phyloP scores from a whole-genome alignment of 2,329 filamentous ascomycete genomes.

The Aaosphaeria arxii region DNA sequence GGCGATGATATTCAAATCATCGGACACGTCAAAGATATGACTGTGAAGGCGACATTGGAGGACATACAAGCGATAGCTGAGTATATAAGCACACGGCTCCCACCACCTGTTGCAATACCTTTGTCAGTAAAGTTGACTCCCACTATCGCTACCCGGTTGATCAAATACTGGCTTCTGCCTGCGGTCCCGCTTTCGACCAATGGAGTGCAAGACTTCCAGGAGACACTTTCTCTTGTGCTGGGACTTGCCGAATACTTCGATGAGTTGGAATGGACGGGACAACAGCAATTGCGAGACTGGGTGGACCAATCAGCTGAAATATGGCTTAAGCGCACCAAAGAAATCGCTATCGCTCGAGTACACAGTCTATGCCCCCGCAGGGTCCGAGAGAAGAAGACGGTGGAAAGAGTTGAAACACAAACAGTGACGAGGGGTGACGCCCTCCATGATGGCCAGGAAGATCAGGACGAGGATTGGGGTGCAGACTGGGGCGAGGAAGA shows the following conservation, averaged over 20 bases:
- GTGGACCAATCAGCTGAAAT: conserved; percentile 73
- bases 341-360: conserved; percentile 72
- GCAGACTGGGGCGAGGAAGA: conserved; percentile 71
- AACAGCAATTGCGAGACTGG: conserved; percentile 71
- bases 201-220: conserved; percentile 70
- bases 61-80: conserved; percentile 42
- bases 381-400: conserved; percentile 64
- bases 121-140: conserved; percentile 71
- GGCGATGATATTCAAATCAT: conserved; percentile 32
- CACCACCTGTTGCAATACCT: conserved; percentile 46
- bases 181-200: conserved; percentile 72
- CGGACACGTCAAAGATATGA: conserved; percentile 23
- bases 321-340: conserved; percentile 83
- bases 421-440: conserved; percentile 69
- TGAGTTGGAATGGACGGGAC: conserved; percentile 59
- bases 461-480: conserved; percentile 78
- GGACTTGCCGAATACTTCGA: conserved; percentile 64
- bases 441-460: conserved; percentile 54
- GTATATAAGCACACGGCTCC: conserved; percentile 52
- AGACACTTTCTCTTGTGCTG: conserved; percentile 62
- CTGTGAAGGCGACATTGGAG: conserved; percentile 23
- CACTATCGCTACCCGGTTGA: conserved; percentile 64
- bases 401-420: conserved; percentile 83
- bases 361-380: conserved; percentile 66
- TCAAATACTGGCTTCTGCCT: conserved; percentile 70